Evolutionary conservation across 495 filamentous ascomycete species (phyloP), one percentile per base, ranked within the genome.

Genomic region (Penicillium psychrofluorescens): DNA sequence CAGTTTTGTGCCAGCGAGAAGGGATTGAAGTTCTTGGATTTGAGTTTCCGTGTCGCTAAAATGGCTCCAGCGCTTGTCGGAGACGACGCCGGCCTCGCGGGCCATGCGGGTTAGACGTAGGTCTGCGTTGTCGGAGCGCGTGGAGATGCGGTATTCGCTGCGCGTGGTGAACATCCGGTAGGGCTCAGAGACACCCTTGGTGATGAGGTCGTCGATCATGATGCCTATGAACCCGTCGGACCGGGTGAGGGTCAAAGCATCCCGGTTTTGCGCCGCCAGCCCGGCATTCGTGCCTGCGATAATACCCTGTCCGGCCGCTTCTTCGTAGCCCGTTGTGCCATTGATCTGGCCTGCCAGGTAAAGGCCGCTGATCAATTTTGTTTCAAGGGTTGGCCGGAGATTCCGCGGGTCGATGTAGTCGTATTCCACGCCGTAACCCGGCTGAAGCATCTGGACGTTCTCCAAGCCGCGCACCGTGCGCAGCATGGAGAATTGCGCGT

Each of bases 101-200:
- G 89, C 92, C 59, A 80, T 80, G 7, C 77, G 75, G 4, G 94
- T 97, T 14, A 98, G 78, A 7, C 92, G 84, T 4, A 82, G 56
- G 64, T 98, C 92, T 34, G 92, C 92, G 60, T 98, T 97, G 70
- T 98, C 92, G 39, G 90, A 79, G 41, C 92, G 83, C 8, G 87
- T 80, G 29, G 81, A 84, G 75, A 98, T 90, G 38, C 92, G 86
- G 68, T 94, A 98, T 63, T 98, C 92, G 67, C 83, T 90, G 44
- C 92, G 83, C 12, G 88, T 88, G 7, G 92, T 97, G 72, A 98
- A 98, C 94, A 98, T 97, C 48, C 92, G 81, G 67, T 98, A 98
- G 0, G 92, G 92, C 64, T 98, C 92, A 8, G 85, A 88, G 10
- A 98, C 91, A 36, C 92, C 92, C 65, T 96, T 97, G 29, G 92